phyloP scores from a whole-genome alignment of 129 eudicot genomes.

The Glebionis coronaria region DNA sequence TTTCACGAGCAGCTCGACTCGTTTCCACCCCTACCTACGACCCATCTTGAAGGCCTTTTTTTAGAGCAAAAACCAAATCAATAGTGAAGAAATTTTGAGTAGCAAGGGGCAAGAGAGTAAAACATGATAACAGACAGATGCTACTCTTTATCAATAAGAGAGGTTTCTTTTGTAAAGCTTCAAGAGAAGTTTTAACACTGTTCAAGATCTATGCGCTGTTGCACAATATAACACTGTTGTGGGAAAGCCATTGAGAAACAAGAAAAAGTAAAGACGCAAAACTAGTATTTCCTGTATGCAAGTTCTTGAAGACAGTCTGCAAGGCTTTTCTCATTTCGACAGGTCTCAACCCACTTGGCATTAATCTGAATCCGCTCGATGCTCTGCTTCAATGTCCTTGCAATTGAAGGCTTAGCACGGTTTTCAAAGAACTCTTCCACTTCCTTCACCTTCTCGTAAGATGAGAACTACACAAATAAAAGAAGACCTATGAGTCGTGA shows the following conservation, averaged over 20 bases:
- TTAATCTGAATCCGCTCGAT: constrained; percentile 74
- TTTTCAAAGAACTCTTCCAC: constrained; percentile 71
- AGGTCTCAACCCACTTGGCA: constrained; percentile 73
- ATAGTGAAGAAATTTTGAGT: no score
- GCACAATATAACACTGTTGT: neutral
- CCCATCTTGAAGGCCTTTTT: no score
- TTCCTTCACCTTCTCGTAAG: constrained; percentile 76
- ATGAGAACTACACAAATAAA: constrained; percentile 56
- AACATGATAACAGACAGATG: no score
- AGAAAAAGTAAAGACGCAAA: neutral
- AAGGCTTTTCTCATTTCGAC: constrained; percentile 64
- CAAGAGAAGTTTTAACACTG: no score
- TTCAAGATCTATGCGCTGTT: neutral
- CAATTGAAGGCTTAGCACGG: constrained; percentile 62
- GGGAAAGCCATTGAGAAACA: constrained; percentile 9
- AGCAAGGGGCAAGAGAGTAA: no score
- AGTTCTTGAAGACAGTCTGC: constrained; percentile 69
- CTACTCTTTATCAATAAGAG: neutral
- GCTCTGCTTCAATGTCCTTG: constrained; percentile 96
- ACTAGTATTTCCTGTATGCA: constrained; percentile 71
- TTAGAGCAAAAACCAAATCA: no score
- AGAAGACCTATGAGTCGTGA: neutral
- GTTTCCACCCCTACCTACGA: no score
- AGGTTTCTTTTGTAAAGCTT: neutral
- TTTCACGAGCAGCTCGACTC: no score